Base-by-base conservation (phyloP, 23 red algal species). In the Agarophyton chilense region DNA sequence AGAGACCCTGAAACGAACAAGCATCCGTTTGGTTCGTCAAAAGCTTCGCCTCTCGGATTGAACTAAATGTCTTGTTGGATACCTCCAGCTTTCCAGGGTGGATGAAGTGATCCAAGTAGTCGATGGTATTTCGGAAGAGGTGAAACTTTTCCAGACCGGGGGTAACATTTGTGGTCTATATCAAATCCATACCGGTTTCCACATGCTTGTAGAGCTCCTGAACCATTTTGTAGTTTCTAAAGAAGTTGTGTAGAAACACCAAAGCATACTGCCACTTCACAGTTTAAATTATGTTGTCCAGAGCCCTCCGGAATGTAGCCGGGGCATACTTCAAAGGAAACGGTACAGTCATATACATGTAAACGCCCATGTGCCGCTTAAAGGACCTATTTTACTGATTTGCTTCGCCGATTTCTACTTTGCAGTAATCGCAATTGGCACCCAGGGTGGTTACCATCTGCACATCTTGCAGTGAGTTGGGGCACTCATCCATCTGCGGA, bases 401-500 rank as follows among this genome's bases (percentile, higher is more conserved):
- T 6, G 56, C 19, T 7, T 61, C 56, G 26, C 19, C 56, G 8
- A 61, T 8, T 61, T 22, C 8, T 4, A n/a, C 5, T 31, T 61
- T 22, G 8, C 7, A 61, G 56, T 61, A 61, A n/a, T 17, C 70
- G 34, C 56, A 12, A n/a, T 61, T 61, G 56, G 56, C 56, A 28
- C 63, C 79, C 43, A 83, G 54, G 14, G 79, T 83, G 40, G 45
- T 7, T 10, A 61, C 4, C 1, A 61, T 68, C 16, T 68, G 79
- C 19, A 51, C 79, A 46, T 83, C 79, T 36, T 18, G 52, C 18
- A 83, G 19, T 10, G 79, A 66, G 40, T 83, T 51, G 5, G 63
- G 35, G 40, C 52, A 83, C 26, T 83, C 79, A 7, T 83, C 79
- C 79, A 83, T 83, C 8, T 51, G 16, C 5, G 79, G 52, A 19